These are phyloP conservation scores for Pascua sp. DNA, from an alignment of 1,284 basidiomycete genomes.

Conservation along the genomic window DNA sequence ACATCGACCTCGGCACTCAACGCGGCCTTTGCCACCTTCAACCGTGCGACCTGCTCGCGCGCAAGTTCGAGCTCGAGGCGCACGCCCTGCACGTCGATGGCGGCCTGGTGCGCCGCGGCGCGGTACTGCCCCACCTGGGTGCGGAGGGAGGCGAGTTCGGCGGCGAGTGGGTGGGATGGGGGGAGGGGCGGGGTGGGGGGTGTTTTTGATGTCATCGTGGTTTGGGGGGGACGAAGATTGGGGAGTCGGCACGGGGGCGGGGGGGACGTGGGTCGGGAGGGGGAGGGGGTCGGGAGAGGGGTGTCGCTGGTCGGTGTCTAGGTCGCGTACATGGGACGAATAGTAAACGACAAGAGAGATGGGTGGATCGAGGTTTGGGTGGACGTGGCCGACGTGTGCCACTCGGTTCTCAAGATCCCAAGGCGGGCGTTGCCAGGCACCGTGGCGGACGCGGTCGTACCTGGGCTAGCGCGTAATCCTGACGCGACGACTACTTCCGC, in stretches of 20 bases:
- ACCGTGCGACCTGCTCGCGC: slow-evolving; percentile 40
- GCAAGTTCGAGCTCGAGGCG: slow-evolving; percentile 42
- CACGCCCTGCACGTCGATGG: slow-evolving; percentile 47
- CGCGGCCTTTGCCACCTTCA: slow-evolving; percentile 40
- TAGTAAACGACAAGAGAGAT: neutral
- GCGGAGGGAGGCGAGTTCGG: slow-evolving; percentile 63
- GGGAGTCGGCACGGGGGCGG: neutral
- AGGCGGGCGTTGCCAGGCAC: too few species aligned
- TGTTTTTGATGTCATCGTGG: neutral
- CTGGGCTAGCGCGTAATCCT: too few species aligned
- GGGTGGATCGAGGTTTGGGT: neutral
- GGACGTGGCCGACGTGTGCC: neutral
- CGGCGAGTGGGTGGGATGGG: slow-evolving; percentile 58
- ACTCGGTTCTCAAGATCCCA: neutral
- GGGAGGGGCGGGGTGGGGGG: slow-evolving; percentile 39
- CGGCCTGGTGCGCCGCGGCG: slow-evolving; percentile 41
- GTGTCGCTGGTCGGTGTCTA: neutral
- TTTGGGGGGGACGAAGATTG: neutral
- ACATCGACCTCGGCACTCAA: slow-evolving; percentile 37
- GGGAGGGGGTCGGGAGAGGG: neutral
- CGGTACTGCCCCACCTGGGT: slow-evolving; percentile 63
- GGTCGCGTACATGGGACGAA: neutral
- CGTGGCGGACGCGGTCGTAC: too few species aligned
- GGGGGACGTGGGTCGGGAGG: neutral
- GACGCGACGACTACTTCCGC: too few species aligned